Conservation (phyloP, 495 filamentous ascomycete species). For the Glonium stellatum region DNA sequence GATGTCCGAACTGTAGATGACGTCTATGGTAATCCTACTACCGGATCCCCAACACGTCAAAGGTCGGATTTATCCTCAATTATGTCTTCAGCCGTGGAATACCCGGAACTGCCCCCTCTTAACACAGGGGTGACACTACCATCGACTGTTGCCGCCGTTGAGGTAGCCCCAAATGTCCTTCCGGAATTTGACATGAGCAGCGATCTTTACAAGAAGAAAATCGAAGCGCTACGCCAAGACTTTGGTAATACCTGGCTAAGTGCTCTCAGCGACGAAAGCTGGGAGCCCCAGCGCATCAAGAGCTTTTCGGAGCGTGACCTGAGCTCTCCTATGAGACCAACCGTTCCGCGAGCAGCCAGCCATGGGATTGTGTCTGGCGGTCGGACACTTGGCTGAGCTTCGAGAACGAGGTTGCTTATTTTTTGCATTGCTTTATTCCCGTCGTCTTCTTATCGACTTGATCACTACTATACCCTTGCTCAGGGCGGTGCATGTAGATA, state of each 20-base stretch:
- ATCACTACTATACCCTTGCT: background rate
- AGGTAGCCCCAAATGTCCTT: conserved; percentile 36
- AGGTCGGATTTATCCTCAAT: background rate
- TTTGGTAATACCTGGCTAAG: conserved; percentile 79
- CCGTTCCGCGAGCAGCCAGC: conserved; percentile 35
- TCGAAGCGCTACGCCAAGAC: conserved; percentile 76
- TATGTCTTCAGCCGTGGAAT: background rate
- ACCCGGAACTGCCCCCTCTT: conserved; percentile 18
- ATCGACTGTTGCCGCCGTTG: background rate
- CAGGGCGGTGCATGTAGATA: background rate
- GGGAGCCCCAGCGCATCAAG: conserved; percentile 42
- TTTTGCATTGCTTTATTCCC: background rate
- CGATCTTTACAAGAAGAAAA: conserved; percentile 74
- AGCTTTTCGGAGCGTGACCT: conserved; percentile 36
- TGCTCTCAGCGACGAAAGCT: conserved; percentile 73
- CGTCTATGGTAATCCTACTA: background rate
- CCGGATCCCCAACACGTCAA: background rate
- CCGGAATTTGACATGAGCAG: conserved; percentile 61
- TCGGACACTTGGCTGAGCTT: conserved; percentile 40
- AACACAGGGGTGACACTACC: conserved; percentile 9
- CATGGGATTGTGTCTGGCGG: conserved; percentile 50
- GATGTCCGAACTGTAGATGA: background rate
- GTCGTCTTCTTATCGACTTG: background rate
- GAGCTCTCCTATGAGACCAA: conserved; percentile 24
- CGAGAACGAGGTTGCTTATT: conserved; percentile 7